Evolutionary conservation across 2,329 filamentous ascomycete genomes (phyloP), one percentile per base, ranked within the genome.

Genomic region (Trichoderma sp.): DNA sequence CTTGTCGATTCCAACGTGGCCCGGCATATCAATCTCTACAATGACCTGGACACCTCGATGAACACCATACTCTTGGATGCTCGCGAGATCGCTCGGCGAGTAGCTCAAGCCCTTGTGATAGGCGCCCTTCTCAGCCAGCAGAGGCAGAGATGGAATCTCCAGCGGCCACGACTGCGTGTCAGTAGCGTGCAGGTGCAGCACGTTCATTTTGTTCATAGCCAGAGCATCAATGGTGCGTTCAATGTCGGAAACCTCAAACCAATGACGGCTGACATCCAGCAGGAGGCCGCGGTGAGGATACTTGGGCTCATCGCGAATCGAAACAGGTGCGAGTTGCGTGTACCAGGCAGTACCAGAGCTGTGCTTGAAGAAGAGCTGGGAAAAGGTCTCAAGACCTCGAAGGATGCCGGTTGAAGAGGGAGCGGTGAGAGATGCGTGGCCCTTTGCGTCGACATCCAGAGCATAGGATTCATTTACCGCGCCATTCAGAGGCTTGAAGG

Each of bases 141-240:
- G 87, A 4, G 94, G 80, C 73, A 97, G 81, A 3, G 91, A 81
- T 1, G 93, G 92, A 64, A 97, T 91, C 75, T 94, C 93, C 28
- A 97, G 84, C 0, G 94, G 94, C 92, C 93, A 97, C 4, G 93
- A 93, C 80, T 97, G 93, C 17, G 91, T 90, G 80, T 97, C 93
- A 5, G 93, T 96, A 71, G 91, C 86, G 83, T 97, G 93, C 68
- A 95, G 84, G 81, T 96, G 93, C 70, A 97, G 85, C 6, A 90
- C 86, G 82, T 96, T 96, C 85, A 96, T 87, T 83, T 97, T 96
- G 83, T 91, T 93, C 87, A 90, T 94, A 1, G 92, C 84, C 74
- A 92, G 82, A 53, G 90, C 92, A 77, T 97, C 92, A 74, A 97
- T 92, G 68, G 90, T 93, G 65, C 90, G 89, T 77, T 90, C 86